Conservation (phyloP, 208 protist genomes). For the Lotmaria passim region DNA sequence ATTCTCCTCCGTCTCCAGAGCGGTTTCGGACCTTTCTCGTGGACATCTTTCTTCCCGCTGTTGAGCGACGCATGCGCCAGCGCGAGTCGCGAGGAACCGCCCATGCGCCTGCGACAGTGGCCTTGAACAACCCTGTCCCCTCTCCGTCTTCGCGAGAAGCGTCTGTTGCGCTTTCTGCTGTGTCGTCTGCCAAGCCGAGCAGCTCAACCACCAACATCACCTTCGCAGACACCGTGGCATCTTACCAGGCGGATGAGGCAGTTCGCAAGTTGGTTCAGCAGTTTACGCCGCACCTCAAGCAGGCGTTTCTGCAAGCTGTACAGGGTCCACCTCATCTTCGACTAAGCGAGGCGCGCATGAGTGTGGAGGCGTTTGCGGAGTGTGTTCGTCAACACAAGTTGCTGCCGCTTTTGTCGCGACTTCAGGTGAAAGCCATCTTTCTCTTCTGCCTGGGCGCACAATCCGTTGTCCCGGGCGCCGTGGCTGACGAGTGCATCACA, state of each 20-base stretch:
- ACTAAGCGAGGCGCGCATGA: constrained; percentile 40
- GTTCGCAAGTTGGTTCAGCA: constrained; percentile 42
- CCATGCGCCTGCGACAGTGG: not conserved
- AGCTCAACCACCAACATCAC: not conserved
- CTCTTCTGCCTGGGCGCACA: constrained; percentile 29
- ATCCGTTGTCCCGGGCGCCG: not conserved
- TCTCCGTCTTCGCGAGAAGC: not conserved
- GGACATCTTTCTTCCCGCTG: constrained; percentile 28
- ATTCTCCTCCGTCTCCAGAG: not conserved
- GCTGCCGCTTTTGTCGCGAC: constrained; percentile 55
- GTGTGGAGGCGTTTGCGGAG: constrained; percentile 49
- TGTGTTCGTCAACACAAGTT: constrained; percentile 41
- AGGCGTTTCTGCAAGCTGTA: constrained; percentile 38
- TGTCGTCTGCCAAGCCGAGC: not conserved
- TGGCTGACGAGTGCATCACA: constrained; percentile 30
- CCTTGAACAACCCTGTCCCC: not conserved
- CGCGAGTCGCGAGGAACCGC: not conserved
- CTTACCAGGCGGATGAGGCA: constrained; percentile 24
- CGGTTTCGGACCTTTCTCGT: constrained; percentile 22
- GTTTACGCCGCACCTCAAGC: constrained; percentile 45
- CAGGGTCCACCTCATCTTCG: constrained; percentile 8
- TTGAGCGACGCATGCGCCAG: constrained; percentile 19
- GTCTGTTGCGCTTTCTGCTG: not conserved
- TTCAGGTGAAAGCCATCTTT: constrained; percentile 54
- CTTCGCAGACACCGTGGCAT: not conserved